These are phyloP conservation scores for Trichoderma harzianum DNA, from an alignment of 2,329 filamentous ascomycete genomes.

Conservation along the genomic window DNA sequence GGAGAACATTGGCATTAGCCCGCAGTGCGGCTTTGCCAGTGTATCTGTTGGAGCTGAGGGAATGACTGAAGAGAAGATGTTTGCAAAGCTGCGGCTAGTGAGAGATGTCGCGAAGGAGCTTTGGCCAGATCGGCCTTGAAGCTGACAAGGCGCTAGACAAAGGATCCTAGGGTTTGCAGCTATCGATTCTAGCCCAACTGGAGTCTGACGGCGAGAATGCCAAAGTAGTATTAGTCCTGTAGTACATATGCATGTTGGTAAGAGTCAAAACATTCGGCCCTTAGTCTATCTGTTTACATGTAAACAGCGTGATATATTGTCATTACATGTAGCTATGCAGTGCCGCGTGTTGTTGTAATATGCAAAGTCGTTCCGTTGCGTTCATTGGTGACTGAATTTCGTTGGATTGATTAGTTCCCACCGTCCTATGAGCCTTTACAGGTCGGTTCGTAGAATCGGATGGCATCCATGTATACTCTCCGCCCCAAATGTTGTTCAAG, in stretches of 20 bases:
- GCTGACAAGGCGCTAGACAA: neutral
- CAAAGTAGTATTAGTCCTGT: neutral
- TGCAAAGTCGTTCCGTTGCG: neutral
- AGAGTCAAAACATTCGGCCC: neutral
- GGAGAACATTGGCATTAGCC: slow-evolving; percentile 62
- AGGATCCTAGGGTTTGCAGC: neutral
- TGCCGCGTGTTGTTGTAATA: neutral
- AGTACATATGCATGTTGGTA: neutral
- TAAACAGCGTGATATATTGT: neutral
- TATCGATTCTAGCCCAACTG: neutral
- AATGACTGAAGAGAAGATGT: slow-evolving; percentile 65
- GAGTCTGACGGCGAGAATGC: neutral
- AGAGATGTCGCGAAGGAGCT: slow-evolving; percentile 63
- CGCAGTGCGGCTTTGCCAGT: slow-evolving; percentile 69
- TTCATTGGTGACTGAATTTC: neutral
- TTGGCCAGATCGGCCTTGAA: slow-evolving; percentile 43
- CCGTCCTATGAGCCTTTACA: neutral
- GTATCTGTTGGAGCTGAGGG: slow-evolving; percentile 63
- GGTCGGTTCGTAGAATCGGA: neutral
- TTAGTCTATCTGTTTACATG: neutral
- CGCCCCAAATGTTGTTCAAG: neutral
- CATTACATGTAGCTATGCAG: neutral
- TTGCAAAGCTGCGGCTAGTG: slow-evolving; percentile 66
- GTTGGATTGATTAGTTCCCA: neutral
- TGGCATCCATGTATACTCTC: neutral